These are phyloP conservation scores for Chaetomiaceae sp. DNA, from an alignment of 2,329 filamentous ascomycete species.

Conservation along the genomic window DNA sequence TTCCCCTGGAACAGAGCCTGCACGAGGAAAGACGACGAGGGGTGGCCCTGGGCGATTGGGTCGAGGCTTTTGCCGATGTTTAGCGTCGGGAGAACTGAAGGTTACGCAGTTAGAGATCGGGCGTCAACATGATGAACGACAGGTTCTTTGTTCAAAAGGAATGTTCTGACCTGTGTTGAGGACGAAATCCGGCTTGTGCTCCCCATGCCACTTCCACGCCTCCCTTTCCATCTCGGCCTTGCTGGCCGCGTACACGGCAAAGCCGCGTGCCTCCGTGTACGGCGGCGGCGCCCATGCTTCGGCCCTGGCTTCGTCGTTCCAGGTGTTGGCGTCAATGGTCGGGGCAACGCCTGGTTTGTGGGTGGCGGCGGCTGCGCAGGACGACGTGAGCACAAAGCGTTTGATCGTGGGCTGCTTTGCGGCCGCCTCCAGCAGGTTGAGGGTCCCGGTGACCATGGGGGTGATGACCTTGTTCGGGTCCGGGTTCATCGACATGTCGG, in stretches of 20 bases:
- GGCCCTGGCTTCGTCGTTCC: constrained; percentile 22
- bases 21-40: not conserved
- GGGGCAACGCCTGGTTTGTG: constrained; percentile 14
- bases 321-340: constrained; percentile 22
- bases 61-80: constrained; percentile 4
- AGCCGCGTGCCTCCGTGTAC: constrained; percentile 4
- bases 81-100: not conserved
- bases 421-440: constrained; percentile 34
- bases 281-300: constrained; percentile 17
- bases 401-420: constrained; percentile 33
- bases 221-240: constrained; percentile 20
- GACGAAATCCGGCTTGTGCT: constrained; percentile 17
- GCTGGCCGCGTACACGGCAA: constrained; percentile 20
- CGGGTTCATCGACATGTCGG: constrained; percentile 31
- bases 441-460: constrained; percentile 27
- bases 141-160: too few relatives aligned
- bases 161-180: constrained; percentile 23
- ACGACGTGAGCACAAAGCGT: constrained; percentile 40
- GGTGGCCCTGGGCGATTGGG: not conserved
- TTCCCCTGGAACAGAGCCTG: not conserved
- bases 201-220: constrained; percentile 18
- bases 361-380: constrained; percentile 27
- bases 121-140: too few relatives aligned
- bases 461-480: constrained; percentile 41
- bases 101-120: not conserved